These are phyloP conservation scores for Ganoderma leucocontextum DNA, from an alignment of 1,284 basidiomycete species.

Conservation along the genomic window DNA sequence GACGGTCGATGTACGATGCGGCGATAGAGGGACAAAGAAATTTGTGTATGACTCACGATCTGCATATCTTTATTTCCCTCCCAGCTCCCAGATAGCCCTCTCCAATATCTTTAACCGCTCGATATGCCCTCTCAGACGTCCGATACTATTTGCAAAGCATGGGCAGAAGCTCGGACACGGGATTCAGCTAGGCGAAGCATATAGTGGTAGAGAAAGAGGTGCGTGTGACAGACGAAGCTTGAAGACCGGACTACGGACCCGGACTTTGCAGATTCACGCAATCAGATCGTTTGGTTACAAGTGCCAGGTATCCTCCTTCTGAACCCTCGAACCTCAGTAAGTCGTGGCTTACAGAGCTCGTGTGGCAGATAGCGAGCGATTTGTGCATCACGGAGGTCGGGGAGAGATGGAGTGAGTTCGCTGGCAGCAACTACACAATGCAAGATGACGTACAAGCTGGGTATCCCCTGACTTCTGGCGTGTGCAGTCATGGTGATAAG, in stretches of 20 bases:
- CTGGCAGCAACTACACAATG: too few relatives aligned
- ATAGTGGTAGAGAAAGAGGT: background rate
- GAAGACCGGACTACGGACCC: background rate
- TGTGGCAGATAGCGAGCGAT: too few relatives aligned
- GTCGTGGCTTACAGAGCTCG: too few relatives aligned
- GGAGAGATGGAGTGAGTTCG: too few relatives aligned
- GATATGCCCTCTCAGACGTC: background rate
- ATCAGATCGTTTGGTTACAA: too few relatives aligned
- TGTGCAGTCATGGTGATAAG: too few relatives aligned
- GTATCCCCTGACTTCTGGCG: too few relatives aligned
- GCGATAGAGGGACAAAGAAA: background rate
- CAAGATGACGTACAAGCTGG: too few relatives aligned
- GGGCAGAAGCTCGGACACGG: background rate
- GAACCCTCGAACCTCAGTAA: background rate
- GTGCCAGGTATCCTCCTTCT: too few relatives aligned
- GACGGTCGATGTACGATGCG: background rate
- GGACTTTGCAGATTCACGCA: background rate
- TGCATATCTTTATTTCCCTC: background rate
- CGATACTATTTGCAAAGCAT: background rate
- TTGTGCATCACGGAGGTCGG: too few relatives aligned
- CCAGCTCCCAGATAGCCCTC: background rate
- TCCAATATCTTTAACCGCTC: background rate
- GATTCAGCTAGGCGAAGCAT: background rate
- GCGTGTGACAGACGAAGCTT: background rate
- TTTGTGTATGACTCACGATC: background rate